phyloP scores from a whole-genome alignment of 805 yeast genomes.

The Wickerhamomyces queroliae region DNA sequence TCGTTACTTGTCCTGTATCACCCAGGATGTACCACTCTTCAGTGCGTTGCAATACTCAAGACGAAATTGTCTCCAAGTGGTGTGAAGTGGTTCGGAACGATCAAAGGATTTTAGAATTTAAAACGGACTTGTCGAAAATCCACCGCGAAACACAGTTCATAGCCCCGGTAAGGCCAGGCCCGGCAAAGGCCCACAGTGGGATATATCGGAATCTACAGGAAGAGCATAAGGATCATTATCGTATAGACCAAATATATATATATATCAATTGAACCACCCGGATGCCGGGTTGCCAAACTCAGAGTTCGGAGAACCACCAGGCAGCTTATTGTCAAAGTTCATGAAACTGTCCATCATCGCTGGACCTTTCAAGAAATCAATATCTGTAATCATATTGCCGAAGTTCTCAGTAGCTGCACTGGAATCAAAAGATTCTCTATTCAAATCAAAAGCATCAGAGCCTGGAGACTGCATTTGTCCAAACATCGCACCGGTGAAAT shows the following conservation, averaged over 20 bases:
- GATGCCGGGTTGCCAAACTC: constrained; percentile 16
- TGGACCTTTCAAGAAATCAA: neutral
- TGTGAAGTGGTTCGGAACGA: neutral
- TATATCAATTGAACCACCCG: constrained; percentile 18
- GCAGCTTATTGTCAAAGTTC: neutral
- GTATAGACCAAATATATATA: neutral
- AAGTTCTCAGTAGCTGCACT: neutral
- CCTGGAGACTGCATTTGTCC: too few relatives aligned
- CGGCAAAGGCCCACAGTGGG: constrained; percentile 1
- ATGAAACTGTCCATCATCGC: neutral
- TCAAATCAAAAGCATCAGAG: too few relatives aligned
- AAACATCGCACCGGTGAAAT: neutral
- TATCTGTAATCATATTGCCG: neutral
- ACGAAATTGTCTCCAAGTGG: neutral
- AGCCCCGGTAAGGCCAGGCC: neutral
- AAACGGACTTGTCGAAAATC: neutral
- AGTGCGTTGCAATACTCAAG: too few relatives aligned
- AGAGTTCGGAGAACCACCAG: constrained; percentile 2
- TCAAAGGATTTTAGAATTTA: neutral
- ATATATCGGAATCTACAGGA: constrained; percentile 1
- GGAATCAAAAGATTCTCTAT: too few relatives aligned
- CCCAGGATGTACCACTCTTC: neutral
- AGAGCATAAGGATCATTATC: too few relatives aligned
- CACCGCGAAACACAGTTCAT: neutral
- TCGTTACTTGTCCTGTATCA: too few relatives aligned